These are phyloP conservation scores for Colletotrichum salicis DNA, from an alignment of 2,329 filamentous ascomycete genomes.

Conservation along the genomic window DNA sequence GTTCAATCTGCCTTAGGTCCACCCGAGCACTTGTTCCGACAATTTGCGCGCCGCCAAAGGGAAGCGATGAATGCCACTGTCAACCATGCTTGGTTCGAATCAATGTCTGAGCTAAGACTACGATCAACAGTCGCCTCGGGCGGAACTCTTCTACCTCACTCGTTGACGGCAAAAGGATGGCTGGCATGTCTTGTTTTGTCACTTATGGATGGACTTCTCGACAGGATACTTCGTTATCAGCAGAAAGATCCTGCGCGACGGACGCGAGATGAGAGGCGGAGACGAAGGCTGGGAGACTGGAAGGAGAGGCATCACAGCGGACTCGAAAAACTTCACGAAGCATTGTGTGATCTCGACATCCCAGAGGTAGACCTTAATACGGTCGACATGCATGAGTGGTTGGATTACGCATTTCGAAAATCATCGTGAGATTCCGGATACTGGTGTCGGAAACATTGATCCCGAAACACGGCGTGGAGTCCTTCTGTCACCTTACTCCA, in stretches of 20 bases:
- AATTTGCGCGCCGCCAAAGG: too few species aligned
- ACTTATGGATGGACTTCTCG: constrained; percentile 16
- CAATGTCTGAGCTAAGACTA: constrained; percentile 13
- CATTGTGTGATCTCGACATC: constrained; percentile 19
- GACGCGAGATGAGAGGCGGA: not conserved
- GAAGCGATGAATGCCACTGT: not conserved
- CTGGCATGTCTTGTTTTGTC: constrained; percentile 16
- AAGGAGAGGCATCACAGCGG: constrained; percentile 25
- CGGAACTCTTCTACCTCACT: not conserved
- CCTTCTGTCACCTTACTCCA: too few species aligned
- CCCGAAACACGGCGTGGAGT: too few species aligned
- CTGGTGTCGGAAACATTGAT: not conserved
- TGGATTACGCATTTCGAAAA: constrained; percentile 26
- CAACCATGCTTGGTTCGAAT: constrained; percentile 11
- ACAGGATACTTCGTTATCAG: constrained; percentile 9
- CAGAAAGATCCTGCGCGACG: not conserved
- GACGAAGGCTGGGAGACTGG: constrained; percentile 22
- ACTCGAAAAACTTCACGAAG: constrained; percentile 27
- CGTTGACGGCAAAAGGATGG: constrained; percentile 17
- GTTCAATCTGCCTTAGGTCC: not conserved
- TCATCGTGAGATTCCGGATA: not conserved
- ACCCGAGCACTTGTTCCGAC: not conserved
- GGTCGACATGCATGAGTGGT: constrained; percentile 31
- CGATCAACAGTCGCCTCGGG: not conserved
- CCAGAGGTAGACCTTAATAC: constrained; percentile 27